phyloP scores from a whole-genome alignment of 495 filamentous ascomycete species.

The Penicillium canescens region DNA sequence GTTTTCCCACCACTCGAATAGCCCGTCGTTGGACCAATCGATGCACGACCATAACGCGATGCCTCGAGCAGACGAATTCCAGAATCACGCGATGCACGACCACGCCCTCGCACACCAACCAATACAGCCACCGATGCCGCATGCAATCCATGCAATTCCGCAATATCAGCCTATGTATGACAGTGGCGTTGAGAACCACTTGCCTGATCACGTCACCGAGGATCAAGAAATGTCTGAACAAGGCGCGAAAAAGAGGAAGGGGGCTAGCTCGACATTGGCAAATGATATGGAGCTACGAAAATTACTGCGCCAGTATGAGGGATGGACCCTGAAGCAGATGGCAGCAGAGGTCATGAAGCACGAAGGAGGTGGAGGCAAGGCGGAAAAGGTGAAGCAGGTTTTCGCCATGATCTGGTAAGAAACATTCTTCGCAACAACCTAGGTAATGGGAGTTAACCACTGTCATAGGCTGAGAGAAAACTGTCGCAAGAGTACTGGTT shows the following conservation, averaged over 20 bases:
- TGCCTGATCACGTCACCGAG: conserved; percentile 60
- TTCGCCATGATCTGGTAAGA: conserved; percentile 96
- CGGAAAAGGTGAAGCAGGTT: conserved; percentile 92
- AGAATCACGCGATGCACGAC: conserved; percentile 49
- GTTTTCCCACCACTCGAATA: conserved; percentile 53
- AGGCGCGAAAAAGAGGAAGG: conserved; percentile 62
- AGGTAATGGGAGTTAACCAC: background rate
- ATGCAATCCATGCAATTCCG: conserved; percentile 40
- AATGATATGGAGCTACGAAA: conserved; percentile 92
- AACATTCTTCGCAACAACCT: background rate
- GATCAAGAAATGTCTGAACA: conserved; percentile 66
- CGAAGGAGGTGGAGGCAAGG: conserved; percentile 68
- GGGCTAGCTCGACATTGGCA: conserved; percentile 70
- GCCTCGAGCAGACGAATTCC: conserved; percentile 45
- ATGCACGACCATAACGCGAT: conserved; percentile 54
- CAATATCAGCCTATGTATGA: conserved; percentile 62
- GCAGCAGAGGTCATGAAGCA: conserved; percentile 76
- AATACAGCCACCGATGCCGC: conserved; percentile 31
- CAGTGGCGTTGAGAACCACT: conserved; percentile 66
- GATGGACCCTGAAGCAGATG: conserved; percentile 76
- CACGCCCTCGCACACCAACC: conserved; percentile 44
- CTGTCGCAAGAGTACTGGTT: conserved; percentile 76
- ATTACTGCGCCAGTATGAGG: conserved; percentile 73
- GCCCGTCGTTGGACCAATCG: conserved; percentile 49
- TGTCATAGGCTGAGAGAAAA: conserved; percentile 73